Conservation (phyloP, 192 early-diverging fungal genomes). For the Coemansia sp. region DNA sequence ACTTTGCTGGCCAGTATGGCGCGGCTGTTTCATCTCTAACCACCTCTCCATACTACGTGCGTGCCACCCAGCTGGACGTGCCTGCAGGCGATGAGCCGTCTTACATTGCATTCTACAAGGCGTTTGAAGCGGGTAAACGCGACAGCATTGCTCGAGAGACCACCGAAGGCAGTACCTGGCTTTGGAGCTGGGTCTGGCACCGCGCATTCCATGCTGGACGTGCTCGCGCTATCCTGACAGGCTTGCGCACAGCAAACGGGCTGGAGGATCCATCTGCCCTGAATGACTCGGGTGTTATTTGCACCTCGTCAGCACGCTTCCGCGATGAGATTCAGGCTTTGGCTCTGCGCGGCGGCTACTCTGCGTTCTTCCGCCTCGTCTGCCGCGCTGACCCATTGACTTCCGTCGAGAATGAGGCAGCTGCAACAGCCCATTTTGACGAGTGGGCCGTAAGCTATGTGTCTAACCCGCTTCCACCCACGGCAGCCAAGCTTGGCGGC, state of each 20-base stretch:
- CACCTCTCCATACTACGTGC: background rate
- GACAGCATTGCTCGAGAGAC: background rate
- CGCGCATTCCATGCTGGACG: constrained; percentile 6
- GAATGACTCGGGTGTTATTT: constrained; percentile 1
- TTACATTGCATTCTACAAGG: background rate
- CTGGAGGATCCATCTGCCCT: background rate
- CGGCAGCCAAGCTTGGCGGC: constrained; percentile 13
- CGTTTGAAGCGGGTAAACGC: background rate
- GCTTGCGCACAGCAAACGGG: constrained; percentile 14
- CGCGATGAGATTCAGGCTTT: constrained; percentile 42
- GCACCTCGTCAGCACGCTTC: constrained; percentile 6
- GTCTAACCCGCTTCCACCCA: constrained; percentile 5
- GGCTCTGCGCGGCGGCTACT: constrained; percentile 36
- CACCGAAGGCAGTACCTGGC: background rate
- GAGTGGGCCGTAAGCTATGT: constrained; percentile 23
- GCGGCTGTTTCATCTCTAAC: background rate
- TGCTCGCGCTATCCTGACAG: constrained; percentile 18
- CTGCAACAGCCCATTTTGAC: constrained; percentile 1
- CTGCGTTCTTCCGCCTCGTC: constrained; percentile 24
- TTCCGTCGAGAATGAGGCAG: background rate
- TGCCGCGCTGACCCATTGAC: background rate
- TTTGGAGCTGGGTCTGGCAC: constrained; percentile 24
- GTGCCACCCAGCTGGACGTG: constrained; percentile 2
- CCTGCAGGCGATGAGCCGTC: background rate
- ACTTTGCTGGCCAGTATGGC: constrained; percentile 16